Percentiles rank a stretch among this genome's conserved stretches.
Conservation (phyloP, 441 rosid species). For the Dalechampia spathulata region DNA sequence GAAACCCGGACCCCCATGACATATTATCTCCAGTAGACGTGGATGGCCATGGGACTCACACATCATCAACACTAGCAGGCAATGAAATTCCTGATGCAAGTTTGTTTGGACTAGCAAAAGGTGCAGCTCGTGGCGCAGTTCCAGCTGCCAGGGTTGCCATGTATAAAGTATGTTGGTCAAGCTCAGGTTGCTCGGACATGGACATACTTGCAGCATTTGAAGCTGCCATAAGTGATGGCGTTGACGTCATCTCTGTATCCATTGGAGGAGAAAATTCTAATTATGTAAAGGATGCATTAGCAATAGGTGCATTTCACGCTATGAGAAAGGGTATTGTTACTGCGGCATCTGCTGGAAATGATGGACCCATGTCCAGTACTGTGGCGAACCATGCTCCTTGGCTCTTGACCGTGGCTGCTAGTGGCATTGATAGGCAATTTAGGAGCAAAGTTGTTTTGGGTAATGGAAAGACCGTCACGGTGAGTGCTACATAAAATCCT, state of each 20-base stretch:
- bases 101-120: conserved; percentile 65
- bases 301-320: conserved; percentile 79
- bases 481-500: conserved; percentile 18
- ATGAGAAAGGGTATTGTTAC: conserved; percentile 71
- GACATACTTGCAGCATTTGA: conserved; percentile 84
- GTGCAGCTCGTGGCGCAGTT: conserved; percentile 81
- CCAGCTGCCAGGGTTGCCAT: conserved; percentile 71
- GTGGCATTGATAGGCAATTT: conserved; percentile 55
- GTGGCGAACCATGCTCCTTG: conserved; percentile 68
- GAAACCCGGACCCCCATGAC: conserved; percentile 38
- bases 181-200: conserved; percentile 73
- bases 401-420: conserved; percentile 58
- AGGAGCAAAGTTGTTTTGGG: conserved; percentile 51
- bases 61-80: conserved; percentile 82
- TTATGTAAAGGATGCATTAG: conserved; percentile 43
- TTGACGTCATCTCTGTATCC: conserved; percentile 69
- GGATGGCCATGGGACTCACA: conserved; percentile 90
- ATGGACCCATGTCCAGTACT: conserved; percentile 48
- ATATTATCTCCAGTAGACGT: conserved; percentile 63
- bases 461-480: conserved; percentile 44
- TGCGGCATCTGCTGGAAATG: conserved; percentile 63
- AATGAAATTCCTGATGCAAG: conserved; percentile 38
- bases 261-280: conserved; percentile 42
- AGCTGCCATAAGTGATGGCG: conserved; percentile 70
- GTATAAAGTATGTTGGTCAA: conserved; percentile 89